phyloP scores from a whole-genome alignment of 1,284 basidiomycete species.

The Afroboletus lepidellus region DNA sequence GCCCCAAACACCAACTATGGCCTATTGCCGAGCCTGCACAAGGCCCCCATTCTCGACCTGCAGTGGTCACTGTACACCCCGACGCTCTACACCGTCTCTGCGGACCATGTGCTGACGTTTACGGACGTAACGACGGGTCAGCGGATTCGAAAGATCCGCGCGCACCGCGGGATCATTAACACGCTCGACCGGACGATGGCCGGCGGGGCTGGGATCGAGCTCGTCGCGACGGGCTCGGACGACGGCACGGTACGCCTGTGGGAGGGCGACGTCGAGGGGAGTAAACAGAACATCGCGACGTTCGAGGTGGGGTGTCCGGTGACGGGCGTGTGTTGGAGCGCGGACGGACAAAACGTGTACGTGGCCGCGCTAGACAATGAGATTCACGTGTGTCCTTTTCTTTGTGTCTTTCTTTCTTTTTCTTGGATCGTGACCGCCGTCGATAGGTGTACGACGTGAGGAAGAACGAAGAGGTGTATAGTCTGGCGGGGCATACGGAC shows the following conservation, averaged over 20 bases:
- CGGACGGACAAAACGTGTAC: conserved; percentile 83
- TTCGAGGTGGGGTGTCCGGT: conserved; percentile 86
- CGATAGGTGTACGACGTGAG: conserved; percentile 81
- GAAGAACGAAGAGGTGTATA: conserved; percentile 74
- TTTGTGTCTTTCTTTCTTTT: conserved; percentile 23
- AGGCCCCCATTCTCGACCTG: conserved; percentile 77
- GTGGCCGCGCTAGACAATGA: conserved; percentile 92
- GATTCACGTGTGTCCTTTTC: conserved; percentile 69
- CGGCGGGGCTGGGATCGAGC: conserved; percentile 76
- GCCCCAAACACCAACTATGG: conserved; percentile 80
- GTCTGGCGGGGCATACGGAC: conserved; percentile 80
- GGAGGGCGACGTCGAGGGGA: conserved; percentile 85
- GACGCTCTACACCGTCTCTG: conserved; percentile 75
- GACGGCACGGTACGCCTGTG: conserved; percentile 88
- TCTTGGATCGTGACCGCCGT: neutral
- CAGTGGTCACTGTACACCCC: conserved; percentile 77
- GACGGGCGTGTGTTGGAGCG: conserved; percentile 90
- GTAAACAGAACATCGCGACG: conserved; percentile 73
- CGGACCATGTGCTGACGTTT: conserved; percentile 77
- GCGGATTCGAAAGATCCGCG: conserved; percentile 70
- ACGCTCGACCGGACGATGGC: conserved; percentile 81
- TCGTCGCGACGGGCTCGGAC: conserved; percentile 83
- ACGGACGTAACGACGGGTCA: conserved; percentile 79
- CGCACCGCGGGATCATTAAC: conserved; percentile 88
- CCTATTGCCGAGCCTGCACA: conserved; percentile 70